These are phyloP conservation scores for Neltuma alba DNA, from an alignment of 306 rosid species.

Conservation along the genomic window DNA sequence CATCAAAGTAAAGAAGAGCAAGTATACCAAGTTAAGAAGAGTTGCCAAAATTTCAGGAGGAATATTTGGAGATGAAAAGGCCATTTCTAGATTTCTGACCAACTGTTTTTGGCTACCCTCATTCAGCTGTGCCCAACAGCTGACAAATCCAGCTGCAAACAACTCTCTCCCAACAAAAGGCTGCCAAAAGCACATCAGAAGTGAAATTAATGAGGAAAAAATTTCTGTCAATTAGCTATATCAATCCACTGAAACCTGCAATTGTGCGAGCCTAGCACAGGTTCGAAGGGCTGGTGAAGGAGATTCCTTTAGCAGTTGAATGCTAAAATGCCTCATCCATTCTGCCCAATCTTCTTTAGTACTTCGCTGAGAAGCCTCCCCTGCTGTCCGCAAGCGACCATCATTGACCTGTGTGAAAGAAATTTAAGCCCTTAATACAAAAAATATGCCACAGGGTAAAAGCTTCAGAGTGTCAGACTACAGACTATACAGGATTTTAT, in stretches of 20 bases:
- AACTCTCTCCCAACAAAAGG: constrained; percentile 96
- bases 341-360: constrained; percentile 99
- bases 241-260: constrained; percentile 61
- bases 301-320: constrained; percentile 94
- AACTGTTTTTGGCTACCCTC: constrained; percentile 91
- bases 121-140: constrained; percentile 96
- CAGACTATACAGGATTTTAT: background rate
- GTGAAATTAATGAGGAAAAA: constrained; percentile 34
- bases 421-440: constrained; percentile 15
- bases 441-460: background rate
- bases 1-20: constrained; percentile 33
- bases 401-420: constrained; percentile 73
- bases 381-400: constrained; percentile 88
- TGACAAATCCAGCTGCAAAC: constrained; percentile 99
- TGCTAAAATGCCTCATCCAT: constrained; percentile 99
- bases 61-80: constrained; percentile 94
- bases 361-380: constrained; percentile 99
- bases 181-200: constrained; percentile 56
- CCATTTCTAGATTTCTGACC: constrained; percentile 96
- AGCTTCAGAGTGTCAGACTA: background rate
- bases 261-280: constrained; percentile 97
- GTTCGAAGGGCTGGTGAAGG: constrained; percentile 99
- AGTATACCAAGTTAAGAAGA: constrained; percentile 86
- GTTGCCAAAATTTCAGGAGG: constrained; percentile 99
- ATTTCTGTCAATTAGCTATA: constrained; percentile 15